A percentile compares a stretch with the other conserved stretches of the same genome.
phyloP scores from a whole-genome alignment of 345 rosid species.

The Excoecaria cochinchinensis region DNA sequence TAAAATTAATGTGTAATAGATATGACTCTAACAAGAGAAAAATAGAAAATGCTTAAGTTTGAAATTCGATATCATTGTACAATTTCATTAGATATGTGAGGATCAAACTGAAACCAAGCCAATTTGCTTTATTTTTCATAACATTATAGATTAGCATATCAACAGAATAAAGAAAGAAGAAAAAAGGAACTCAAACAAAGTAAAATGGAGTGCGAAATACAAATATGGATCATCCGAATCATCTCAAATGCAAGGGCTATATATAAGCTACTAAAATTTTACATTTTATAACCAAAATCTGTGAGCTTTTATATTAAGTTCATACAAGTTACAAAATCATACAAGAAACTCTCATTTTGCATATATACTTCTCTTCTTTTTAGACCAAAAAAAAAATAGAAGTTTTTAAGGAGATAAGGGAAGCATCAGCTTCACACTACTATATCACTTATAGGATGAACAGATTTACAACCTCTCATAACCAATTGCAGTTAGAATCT shows the following conservation, averaged over 20 bases:
- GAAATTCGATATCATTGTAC: background rate
- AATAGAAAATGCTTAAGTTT: too few relatives aligned
- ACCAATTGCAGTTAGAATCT: constrained; percentile 15
- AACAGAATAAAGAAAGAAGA: background rate
- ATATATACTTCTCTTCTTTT: background rate
- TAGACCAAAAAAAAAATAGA: background rate
- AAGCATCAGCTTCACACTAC: constrained; percentile 8
- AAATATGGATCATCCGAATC: too few relatives aligned
- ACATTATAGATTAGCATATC: constrained; percentile 11
- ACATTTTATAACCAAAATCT: constrained; percentile 6
- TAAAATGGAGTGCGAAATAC: too few relatives aligned
- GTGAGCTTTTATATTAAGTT: background rate
- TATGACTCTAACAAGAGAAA: too few relatives aligned
- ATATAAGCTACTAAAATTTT: background rate
- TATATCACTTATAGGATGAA: background rate
- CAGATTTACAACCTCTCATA: constrained; percentile 21
- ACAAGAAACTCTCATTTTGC: background rate
- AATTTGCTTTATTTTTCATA: background rate
- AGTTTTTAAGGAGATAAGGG: too few relatives aligned
- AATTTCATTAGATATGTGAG: background rate
- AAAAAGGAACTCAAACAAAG: too few relatives aligned
- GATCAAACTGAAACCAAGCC: background rate
- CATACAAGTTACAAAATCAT: constrained; percentile 1
- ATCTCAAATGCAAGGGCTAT: too few relatives aligned
- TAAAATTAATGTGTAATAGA: too few relatives aligned